Percentiles rank a stretch among this genome's conserved stretches.
Conservation (phyloP, 768 basidiomycete species). For the Sporobolomyces pararoseus region DNA sequence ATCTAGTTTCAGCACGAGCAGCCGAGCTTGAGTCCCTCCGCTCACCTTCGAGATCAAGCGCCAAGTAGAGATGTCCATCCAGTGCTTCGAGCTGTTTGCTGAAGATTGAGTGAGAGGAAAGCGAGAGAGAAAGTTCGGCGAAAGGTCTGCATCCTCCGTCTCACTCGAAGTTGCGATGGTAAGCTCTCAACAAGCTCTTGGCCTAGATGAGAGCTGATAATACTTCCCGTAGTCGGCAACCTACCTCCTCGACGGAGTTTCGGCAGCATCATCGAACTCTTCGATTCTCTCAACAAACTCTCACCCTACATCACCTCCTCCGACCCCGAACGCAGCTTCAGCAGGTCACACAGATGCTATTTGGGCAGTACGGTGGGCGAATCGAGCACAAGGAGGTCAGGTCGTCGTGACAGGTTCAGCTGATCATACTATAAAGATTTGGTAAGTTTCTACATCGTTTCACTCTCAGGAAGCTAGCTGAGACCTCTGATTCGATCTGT, state of each 20-base stretch:
- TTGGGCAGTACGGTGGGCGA: slow-evolving; percentile 22
- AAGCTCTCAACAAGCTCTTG: not conserved
- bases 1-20: too few relatives aligned
- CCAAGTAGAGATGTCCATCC: too few relatives aligned
- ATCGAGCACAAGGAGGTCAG: slow-evolving; percentile 12
- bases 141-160: too few relatives aligned
- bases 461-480: not conserved
- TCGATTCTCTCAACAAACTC: not conserved
- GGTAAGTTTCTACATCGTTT: slow-evolving; percentile 10
- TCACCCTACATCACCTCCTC: not conserved
- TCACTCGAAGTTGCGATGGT: not conserved
- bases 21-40: too few relatives aligned
- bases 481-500: not conserved
- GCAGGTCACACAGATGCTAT: slow-evolving; percentile 34
- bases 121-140: too few relatives aligned
- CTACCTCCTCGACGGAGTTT: slow-evolving; percentile 21
- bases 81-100: too few relatives aligned
- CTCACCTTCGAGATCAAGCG: too few relatives aligned
- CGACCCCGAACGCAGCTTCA: not conserved
- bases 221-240: slow-evolving; percentile 21
- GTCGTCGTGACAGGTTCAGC: slow-evolving; percentile 26
- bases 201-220: not conserved
- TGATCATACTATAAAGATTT: slow-evolving; percentile 33
- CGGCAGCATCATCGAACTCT: not conserved
- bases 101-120: too few relatives aligned